Percentiles rank a stretch among this genome's conserved stretches.
Evolutionary conservation across 2,329 filamentous ascomycete species (phyloP).

Genomic region (Clonostachys sp.): DNA sequence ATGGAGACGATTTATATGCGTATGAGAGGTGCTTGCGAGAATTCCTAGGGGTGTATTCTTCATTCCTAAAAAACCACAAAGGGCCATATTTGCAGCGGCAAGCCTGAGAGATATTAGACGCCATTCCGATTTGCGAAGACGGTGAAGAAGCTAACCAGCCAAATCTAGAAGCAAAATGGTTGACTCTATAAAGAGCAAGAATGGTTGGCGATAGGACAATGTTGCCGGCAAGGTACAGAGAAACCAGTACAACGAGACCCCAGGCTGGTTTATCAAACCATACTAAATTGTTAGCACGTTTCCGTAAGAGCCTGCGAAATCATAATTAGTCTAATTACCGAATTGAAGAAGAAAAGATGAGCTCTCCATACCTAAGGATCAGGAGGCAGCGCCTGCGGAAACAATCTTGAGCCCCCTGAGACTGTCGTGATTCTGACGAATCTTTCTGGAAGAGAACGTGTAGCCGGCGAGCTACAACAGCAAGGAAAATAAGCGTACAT

Average conservation of each 20-base stretch:
- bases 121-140: rapidly evolving
- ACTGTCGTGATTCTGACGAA: too few relatives aligned
- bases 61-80: slow-evolving; percentile 38
- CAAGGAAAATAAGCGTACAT: background rate
- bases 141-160: slow-evolving; percentile 8
- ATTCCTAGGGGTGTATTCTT: slow-evolving; percentile 40
- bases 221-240: background rate
- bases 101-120: slow-evolving; percentile 28
- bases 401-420: too few relatives aligned
- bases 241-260: background rate
- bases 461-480: background rate
- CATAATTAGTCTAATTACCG: too few relatives aligned
- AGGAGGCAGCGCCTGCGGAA: too few relatives aligned
- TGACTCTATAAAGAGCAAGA: slow-evolving; percentile 4
- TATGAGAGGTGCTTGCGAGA: slow-evolving; percentile 26
- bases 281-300: too few relatives aligned
- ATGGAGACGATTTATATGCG: slow-evolving; percentile 41
- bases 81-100: slow-evolving; percentile 28
- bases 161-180: slow-evolving; percentile 10
- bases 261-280: background rate
- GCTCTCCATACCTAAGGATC: too few relatives aligned
- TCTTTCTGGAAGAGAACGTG: background rate
- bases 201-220: background rate
- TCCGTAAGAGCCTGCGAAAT: too few relatives aligned
- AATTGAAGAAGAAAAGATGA: too few relatives aligned